Conservation (phyloP, 1,139 yeast genomes). For the Eremothecium gossypii region DNA sequence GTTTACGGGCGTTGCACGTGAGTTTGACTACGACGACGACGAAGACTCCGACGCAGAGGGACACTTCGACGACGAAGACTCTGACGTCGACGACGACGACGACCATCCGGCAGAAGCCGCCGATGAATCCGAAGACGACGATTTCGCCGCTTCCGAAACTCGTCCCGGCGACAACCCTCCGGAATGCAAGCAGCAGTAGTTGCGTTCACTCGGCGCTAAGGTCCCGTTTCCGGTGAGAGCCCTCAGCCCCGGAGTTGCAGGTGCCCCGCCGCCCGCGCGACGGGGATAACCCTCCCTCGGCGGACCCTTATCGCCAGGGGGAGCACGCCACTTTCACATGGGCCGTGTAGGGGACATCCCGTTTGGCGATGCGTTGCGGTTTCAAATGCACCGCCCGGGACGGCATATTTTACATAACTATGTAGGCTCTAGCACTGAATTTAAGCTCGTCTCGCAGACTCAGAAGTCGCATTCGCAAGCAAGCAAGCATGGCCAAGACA, state of each 20-base stretch:
- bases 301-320: background rate
- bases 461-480: too few relatives aligned
- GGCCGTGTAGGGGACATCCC: background rate
- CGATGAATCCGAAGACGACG: slow-evolving; percentile 29
- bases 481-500: too few relatives aligned
- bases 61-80: slow-evolving; percentile 34
- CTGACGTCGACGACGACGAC: slow-evolving; percentile 27
- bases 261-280: too few relatives aligned
- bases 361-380: too few relatives aligned
- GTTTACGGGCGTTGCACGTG: slow-evolving; percentile 96
- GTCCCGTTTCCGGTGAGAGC: too few relatives aligned
- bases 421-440: too few relatives aligned
- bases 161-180: slow-evolving; percentile 51
- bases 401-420: too few relatives aligned
- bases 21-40: slow-evolving; percentile 38
- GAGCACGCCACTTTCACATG: background rate
- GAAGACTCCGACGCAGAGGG: slow-evolving; percentile 51
- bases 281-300: too few relatives aligned
- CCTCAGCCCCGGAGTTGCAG: too few relatives aligned
- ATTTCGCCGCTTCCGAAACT: slow-evolving; percentile 30
- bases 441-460: too few relatives aligned
- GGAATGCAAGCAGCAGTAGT: slow-evolving; percentile 68
- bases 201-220: too few relatives aligned
- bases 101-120: slow-evolving; percentile 20
- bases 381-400: too few relatives aligned